phyloP scores from a whole-genome alignment of 164 flowering plant species.

The Macadamia tetraphylla region DNA sequence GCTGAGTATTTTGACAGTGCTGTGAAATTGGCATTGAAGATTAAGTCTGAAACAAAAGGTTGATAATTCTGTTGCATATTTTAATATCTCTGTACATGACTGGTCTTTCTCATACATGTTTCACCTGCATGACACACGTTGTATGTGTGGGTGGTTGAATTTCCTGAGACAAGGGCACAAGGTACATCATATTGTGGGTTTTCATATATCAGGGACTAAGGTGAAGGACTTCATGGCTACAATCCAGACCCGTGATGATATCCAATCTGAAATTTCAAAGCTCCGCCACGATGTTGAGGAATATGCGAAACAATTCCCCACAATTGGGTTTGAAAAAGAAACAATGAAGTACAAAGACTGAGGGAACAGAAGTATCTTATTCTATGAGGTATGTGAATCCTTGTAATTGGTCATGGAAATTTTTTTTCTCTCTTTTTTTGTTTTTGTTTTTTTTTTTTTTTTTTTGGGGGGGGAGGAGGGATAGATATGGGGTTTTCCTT shows the following conservation, averaged over 20 bases:
- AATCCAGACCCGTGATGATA: conserved; percentile 31
- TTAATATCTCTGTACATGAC: too few species aligned
- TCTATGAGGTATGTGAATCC: conserved; percentile 11
- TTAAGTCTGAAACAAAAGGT: conserved; percentile 83
- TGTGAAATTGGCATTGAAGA: conserved; percentile 73
- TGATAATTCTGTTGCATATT: not conserved
- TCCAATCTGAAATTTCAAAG: conserved; percentile 67
- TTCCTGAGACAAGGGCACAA: conserved; percentile 1
- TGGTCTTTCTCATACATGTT: not conserved
- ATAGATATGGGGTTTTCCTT: not conserved
- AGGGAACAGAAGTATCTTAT: conserved; percentile 13
- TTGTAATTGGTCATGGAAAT: not conserved
- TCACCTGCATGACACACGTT: not conserved
- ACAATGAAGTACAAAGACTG: conserved; percentile 90
- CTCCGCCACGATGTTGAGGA: conserved; percentile 80
- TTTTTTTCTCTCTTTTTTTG: not conserved
- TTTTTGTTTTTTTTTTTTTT: not conserved
- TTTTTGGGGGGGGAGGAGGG: not conserved
- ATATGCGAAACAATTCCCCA: conserved; percentile 90
- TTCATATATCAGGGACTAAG: conserved; percentile 60
- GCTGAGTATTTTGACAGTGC: conserved; percentile 89
- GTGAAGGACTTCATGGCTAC: conserved; percentile 82
- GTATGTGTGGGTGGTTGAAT: not conserved
- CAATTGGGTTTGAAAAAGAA: conserved; percentile 88
- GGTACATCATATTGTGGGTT: not conserved